Percentiles rank a stretch among this genome's conserved stretches.
These are phyloP conservation scores for Trypanosoma scelopori DNA, from an alignment of 208 protist species.

Conservation along the genomic window DNA sequence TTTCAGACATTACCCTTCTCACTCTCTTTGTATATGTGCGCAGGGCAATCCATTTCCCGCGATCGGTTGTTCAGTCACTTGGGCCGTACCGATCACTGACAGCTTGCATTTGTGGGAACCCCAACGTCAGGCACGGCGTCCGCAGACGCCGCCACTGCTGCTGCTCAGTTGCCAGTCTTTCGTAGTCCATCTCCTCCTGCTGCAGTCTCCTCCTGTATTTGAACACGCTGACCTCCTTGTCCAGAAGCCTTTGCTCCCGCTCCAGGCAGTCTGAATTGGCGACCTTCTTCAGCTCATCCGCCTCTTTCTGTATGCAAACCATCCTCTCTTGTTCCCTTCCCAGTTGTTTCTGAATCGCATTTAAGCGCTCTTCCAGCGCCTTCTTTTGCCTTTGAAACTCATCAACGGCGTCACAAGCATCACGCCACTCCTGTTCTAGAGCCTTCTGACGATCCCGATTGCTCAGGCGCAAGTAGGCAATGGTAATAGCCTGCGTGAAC, in stretches of 20 bases:
- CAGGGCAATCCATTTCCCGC: too few relatives aligned
- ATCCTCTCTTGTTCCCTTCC: constrained; percentile 41
- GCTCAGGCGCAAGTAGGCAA: constrained; percentile 67
- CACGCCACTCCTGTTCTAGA: constrained; percentile 46
- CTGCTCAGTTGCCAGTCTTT: constrained; percentile 63
- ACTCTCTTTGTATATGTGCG: too few relatives aligned
- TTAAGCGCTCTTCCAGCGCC: constrained; percentile 50
- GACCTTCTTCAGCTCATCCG: constrained; percentile 45
- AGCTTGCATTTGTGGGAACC: constrained; percentile 26
- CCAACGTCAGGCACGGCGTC: constrained; percentile 22
- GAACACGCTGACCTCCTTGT: constrained; percentile 83
- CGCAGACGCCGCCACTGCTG: constrained; percentile 39
- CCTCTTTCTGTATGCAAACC: constrained; percentile 43
- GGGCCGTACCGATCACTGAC: constrained; percentile 11
- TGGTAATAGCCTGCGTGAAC: constrained; percentile 68
- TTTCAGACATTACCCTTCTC: too few relatives aligned
- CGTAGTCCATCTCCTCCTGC: constrained; percentile 71
- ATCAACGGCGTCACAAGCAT: constrained; percentile 32
- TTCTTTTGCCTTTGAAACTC: constrained; percentile 41
- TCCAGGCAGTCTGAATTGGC: constrained; percentile 48
- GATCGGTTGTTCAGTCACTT: not conserved
- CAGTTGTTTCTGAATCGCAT: constrained; percentile 34
- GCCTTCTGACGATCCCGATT: constrained; percentile 55
- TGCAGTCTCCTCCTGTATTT: constrained; percentile 65
- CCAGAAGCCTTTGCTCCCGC: constrained; percentile 69